These are phyloP conservation scores for Pilasporangium apinafurcum DNA, from an alignment of 352 stramenopile species.

Conservation along the genomic window DNA sequence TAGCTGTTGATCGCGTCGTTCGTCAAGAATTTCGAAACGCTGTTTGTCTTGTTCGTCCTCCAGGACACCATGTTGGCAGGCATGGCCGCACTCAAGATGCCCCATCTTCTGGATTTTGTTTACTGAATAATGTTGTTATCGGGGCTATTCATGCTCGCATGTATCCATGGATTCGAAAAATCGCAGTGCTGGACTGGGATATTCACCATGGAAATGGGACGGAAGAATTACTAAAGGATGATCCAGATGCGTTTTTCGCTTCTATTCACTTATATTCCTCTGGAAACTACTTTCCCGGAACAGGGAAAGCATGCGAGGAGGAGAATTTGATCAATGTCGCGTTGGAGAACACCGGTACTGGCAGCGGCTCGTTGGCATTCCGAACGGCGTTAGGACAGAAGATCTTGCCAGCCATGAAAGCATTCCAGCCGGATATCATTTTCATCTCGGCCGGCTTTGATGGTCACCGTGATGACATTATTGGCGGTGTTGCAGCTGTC, in stretches of 20 bases:
- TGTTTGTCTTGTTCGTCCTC: slow-evolving; percentile 86
- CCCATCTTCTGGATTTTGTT: slow-evolving; percentile 92
- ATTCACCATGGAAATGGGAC: slow-evolving; percentile 99
- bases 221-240: slow-evolving; percentile 84
- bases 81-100: slow-evolving; percentile 65
- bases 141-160: slow-evolving; percentile 95
- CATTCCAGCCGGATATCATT: slow-evolving; percentile 76
- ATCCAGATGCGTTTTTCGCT: slow-evolving; percentile 77
- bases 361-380: slow-evolving; percentile 64
- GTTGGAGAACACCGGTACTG: slow-evolving; percentile 58
- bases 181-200: slow-evolving; percentile 98
- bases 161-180: slow-evolving; percentile 86
- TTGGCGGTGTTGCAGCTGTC: slow-evolving; percentile 69
- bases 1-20: slow-evolving; percentile 77
- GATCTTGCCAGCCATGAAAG: slow-evolving; percentile 69
- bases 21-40: slow-evolving; percentile 76
- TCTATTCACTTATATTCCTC: slow-evolving; percentile 78
- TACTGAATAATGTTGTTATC: slow-evolving; percentile 99
- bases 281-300: slow-evolving; percentile 75
- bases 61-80: slow-evolving; percentile 89
- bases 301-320: slow-evolving; percentile 49
- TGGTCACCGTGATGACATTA: slow-evolving; percentile 78
- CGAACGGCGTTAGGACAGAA: slow-evolving; percentile 44
- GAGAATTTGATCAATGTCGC: slow-evolving; percentile 75
- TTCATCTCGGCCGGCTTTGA: slow-evolving; percentile 89